Evolutionary conservation across 106 monocot genomes (phyloP).

Genomic region (Dendrobium officinale): DNA sequence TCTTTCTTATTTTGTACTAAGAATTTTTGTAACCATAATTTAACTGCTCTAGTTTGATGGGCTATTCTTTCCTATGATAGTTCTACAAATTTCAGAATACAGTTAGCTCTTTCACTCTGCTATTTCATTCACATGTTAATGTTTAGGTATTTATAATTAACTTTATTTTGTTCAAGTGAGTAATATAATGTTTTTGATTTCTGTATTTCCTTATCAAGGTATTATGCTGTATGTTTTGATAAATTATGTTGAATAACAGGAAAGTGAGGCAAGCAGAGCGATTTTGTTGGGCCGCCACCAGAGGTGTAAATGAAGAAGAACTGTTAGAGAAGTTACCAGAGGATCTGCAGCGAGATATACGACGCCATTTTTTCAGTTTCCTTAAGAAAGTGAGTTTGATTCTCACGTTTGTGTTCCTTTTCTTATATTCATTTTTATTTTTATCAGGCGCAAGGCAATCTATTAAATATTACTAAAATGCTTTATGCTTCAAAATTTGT

Average conservation of each 20-base stretch:
- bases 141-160: background rate
- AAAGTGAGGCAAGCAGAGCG: conserved; percentile 66
- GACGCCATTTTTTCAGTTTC: conserved; percentile 70
- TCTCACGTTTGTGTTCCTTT: background rate
- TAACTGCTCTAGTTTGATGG: background rate
- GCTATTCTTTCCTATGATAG: background rate
- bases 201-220: background rate
- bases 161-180: background rate
- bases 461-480: background rate
- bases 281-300: conserved; percentile 75
- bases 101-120: background rate
- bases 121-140: background rate
- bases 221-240: background rate
- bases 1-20: background rate
- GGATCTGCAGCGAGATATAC: conserved; percentile 61
- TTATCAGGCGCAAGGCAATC: background rate
- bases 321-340: conserved; percentile 63
- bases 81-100: background rate
- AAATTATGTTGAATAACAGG: conserved; percentile 13
- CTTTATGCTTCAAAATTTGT: background rate
- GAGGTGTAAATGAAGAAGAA: conserved; percentile 69
- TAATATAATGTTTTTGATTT: background rate
- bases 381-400: conserved; percentile 49
- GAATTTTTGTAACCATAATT: background rate
- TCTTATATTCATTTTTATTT: background rate